phyloP scores from a whole-genome alignment of 441 rosid genomes.

The Populus hybrid region DNA sequence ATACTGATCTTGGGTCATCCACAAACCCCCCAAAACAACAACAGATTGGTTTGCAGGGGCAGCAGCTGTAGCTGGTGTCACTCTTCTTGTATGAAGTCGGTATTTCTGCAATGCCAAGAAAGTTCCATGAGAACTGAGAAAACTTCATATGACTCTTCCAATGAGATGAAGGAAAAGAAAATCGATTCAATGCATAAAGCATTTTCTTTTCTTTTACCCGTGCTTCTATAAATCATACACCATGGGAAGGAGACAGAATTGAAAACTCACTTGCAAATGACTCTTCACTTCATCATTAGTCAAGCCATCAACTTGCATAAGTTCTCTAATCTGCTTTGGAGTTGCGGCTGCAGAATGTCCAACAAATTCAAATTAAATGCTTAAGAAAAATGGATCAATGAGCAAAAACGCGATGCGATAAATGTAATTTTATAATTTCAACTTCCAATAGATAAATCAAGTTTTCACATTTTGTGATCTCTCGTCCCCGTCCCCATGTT shows the following conservation, averaged over 20 bases:
- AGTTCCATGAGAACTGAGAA: slow-evolving; percentile 10
- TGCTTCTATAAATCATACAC: slow-evolving; percentile 6
- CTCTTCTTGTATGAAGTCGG: slow-evolving; percentile 68
- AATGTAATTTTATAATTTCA: not conserved
- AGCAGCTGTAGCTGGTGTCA: slow-evolving; percentile 28
- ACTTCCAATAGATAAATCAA: slow-evolving; percentile 11
- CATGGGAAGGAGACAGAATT: not conserved
- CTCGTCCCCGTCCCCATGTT: not conserved
- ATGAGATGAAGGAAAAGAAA: not conserved
- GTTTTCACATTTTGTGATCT: not conserved
- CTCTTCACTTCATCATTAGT: slow-evolving; percentile 99
- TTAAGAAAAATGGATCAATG: not conserved
- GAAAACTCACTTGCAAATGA: slow-evolving; percentile 75
- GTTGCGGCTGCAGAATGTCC: slow-evolving; percentile 64
- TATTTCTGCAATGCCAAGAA: slow-evolving; percentile 60
- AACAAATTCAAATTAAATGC: slow-evolving; percentile 18
- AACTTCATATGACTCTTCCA: slow-evolving; percentile 1
- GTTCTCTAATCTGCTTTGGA: slow-evolving; percentile 95
- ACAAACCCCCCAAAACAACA: slow-evolving; percentile 65
- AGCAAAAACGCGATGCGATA: not conserved
- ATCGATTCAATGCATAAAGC: not conserved
- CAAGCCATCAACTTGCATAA: slow-evolving; percentile 94
- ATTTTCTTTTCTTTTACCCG: slow-evolving; percentile 6
- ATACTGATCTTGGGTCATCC: slow-evolving; percentile 60
- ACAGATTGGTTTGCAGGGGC: slow-evolving; percentile 48